These are phyloP conservation scores for Chrysanthemum seticuspe DNA, from an alignment of 129 eudicot species.

Conservation along the genomic window DNA sequence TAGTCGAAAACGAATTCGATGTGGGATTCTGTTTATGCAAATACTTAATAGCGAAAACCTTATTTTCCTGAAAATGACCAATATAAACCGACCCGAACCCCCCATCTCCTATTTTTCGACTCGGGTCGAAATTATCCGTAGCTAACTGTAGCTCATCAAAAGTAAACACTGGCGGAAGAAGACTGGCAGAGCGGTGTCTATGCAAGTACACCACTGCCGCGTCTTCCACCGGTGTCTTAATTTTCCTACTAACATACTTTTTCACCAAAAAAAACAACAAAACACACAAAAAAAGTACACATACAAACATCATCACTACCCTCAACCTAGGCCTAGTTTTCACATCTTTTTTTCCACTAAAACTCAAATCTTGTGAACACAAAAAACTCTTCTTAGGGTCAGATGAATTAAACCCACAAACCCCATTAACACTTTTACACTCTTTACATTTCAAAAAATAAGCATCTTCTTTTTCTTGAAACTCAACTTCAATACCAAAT, in stretches of 20 bases:
- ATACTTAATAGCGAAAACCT: constrained; percentile 70
- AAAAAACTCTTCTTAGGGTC: constrained; percentile 56
- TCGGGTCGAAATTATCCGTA: constrained; percentile 70
- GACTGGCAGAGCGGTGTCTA: constrained; percentile 73
- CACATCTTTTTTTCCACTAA: constrained; percentile 17
- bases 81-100: constrained; percentile 88
- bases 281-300: constrained; percentile 42
- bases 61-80: constrained; percentile 59
- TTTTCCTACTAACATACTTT: constrained; percentile 29
- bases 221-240: constrained; percentile 42
- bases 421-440: constrained; percentile 49
- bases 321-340: constrained; percentile 21
- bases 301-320: constrained; percentile 33
- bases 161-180: constrained; percentile 84
- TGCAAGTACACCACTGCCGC: constrained; percentile 65
- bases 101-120: constrained; percentile 79
- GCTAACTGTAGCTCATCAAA: constrained; percentile 79
- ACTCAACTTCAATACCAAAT: constrained; percentile 60
- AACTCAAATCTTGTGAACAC: constrained; percentile 32
- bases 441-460: constrained; percentile 55
- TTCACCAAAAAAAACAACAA: constrained; percentile 35
- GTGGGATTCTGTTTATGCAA: constrained; percentile 62
- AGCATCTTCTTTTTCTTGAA: constrained; percentile 52
- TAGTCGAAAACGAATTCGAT: constrained; percentile 51
- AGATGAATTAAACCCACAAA: constrained; percentile 70